Evolutionary conservation across 208 protist genomes (phyloP), one percentile per base, ranked within the genome.

Genomic region (Trichomonas vaginalis): DNA sequence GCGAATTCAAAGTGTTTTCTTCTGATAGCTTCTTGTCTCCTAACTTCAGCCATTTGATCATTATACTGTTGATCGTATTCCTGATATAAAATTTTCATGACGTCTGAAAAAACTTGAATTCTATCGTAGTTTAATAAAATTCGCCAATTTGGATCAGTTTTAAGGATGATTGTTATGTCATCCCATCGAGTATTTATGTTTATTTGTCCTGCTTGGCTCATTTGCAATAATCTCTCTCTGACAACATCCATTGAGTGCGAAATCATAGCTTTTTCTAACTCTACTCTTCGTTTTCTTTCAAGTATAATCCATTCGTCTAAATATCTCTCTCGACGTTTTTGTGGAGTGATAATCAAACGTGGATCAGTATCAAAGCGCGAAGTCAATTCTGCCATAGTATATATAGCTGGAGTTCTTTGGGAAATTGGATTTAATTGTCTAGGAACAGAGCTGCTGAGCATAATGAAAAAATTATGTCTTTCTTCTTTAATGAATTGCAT

Each of bases 401-500:
- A 51, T 27, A 92, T 48, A 51, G 86, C 23, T 39, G 86, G 86
- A 8, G n/a, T 92, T 8, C 17, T 9, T n/a, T 92, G 35, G 23
- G 15, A 14, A 39, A 92, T 92, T 39, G 86, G 86, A 39, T 92
- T 92, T 39, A 92, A 51, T 10, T 48, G 14, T 48, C 46, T 48
- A 27, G 23, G 86, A 39, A 92, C 86, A 35, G 86, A 92, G 17
- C 23, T 39, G 39, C 86, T 92, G 8, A 92, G 17, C 86, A 92
- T 92, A 10, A n/a, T 92, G 45, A 92, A 92, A 51, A 92, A 92
- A 92, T 92, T 92, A 39, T 92, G 40, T 51, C 86, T 0, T 35
- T 42, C 14, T 48, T 45, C 42, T 92, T 92, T 14, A 3, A 40
- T 92, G 35, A 48, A 42, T 92, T 92, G 86, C 40, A 39, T 17